Base-by-base conservation (phyloP, 2,329 filamentous ascomycete genomes). In the Nothopassalora personata region DNA sequence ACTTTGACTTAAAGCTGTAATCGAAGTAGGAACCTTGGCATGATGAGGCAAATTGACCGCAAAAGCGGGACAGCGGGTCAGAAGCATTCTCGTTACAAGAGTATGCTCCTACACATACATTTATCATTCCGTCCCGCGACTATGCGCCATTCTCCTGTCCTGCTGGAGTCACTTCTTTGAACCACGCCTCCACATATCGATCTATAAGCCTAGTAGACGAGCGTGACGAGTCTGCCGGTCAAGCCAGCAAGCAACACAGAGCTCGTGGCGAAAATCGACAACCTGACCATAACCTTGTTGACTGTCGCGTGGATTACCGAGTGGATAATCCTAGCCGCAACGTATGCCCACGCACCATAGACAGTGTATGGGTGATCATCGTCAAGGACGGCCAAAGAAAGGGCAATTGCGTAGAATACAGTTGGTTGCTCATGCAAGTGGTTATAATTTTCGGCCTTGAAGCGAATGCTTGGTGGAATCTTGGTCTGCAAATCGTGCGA, bases 401-500 rank as follows among this genome's bases (percentile, higher is more conserved):
- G 36, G 4, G 54, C 58, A 27, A 60, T 50, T 27, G 58, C 58
- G 34, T 57, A 60, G 46, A 51, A 52, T 49, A 60, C 50, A 1
- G 74, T 76, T 15, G 77, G 77, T 63, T 78, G 76, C 67, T 79
- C 75, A 57, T 73, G 66, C 52, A 79, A 67, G 58, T 79, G 71
- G 64, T 76, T 76, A 67, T 70, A 79, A 63, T 79, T 79, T 61
- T 78, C 76, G 10, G 72, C 73, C 55, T 72, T 72, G 69, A 70
- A 76, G 57, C 71, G 71, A 31, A 65, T 34, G 11, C 49, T 3
- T 6, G 47, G 55, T 4, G 66, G 66, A 51, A 68, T 61, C 46
- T 64, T 66, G 34, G 53, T 48, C 54, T 63, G 61, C 58, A 68
- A 11, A 9, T 52, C 30, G 9, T 28, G 4, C 71, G 72, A 70